Base-by-base conservation (phyloP, 257 asterid species). In the Lavandula angustifolia region DNA sequence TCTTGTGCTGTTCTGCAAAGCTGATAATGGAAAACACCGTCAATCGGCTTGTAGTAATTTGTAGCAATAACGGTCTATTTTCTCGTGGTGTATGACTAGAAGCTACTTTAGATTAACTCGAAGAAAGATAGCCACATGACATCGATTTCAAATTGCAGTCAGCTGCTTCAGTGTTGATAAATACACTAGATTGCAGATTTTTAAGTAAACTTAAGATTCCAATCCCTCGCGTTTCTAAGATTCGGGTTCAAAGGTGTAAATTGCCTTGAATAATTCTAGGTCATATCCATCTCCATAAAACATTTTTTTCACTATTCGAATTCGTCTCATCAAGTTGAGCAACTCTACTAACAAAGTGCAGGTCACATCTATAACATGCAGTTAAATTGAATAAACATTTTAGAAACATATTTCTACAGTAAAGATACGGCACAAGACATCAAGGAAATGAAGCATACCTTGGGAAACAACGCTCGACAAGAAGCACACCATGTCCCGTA, bases 401-500 rank as follows among this genome's bases (percentile, higher is more conserved):
- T 48, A 70, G 18, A 22, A 60, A n/a, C 43, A 33, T 71, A 31
- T 22, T 55, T 43, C 35, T 31, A 33, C 4, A 22, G 43, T 41
- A 60, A 48, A 5, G 10, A 40, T 37, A 44, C 22, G 52, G 42
- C 66, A 49, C 27, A 32, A 40, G 16, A 22, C 49, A 27, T 7
- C 16, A 9, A 33, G 50, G 9, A 71, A 35, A 22, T 32, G 48
- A 60, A 50, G 63, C 66, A 38, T 74, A 90, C 96, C 92, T 84
- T 91, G 69, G 97, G 97, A 69, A 77, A 91, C 60, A 91, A 69
- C 59, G 95, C 97, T 71, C 87, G 81, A 66, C 95, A 91, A 69
- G 97, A 91, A 76, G 97, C 97, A 68, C 97, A 91, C 97, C 97
- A 91, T 54, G 97, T 87, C 41, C 89, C 97, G 60, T 87, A 91